Evolutionary conservation across 306 rosid species (phyloP), one percentile per base, ranked within the genome.

Genomic region (Corylus americana): DNA sequence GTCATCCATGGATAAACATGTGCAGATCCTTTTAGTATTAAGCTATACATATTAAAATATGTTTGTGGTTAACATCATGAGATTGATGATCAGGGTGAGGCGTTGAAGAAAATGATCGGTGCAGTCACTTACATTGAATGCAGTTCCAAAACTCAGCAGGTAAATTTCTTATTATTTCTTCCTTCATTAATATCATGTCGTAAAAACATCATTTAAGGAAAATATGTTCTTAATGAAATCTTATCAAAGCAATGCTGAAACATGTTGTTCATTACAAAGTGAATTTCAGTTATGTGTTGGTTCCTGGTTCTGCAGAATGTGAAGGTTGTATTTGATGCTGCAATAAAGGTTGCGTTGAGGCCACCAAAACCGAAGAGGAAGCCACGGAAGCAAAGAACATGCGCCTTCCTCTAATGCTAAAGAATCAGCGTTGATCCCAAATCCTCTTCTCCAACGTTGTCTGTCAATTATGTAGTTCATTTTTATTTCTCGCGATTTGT

Each of bases 71-170:
- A 11, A 50, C 53, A 11, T 53, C 53, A 11, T 53, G 71, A 31
- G 14, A 0, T 55, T 59, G 11, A 61, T 58, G 9, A 10, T 5
- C 63, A 85, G 88, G 88, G 88, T 3, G 88, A 85, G 74, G 88
- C 81, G 27, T 31, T 85, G 70, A 78, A 42, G 81, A 81, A 81
- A 53, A 73, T 78, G 78, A 85, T 85, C 29, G 88, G 88, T 9
- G 88, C 85, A n/a, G 83, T 70, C 25, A 22, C 73, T 18, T 85
- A 81, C 74, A 55, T 85, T 31, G 88, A 85, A 44, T 85, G 88
- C 63, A 85, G 88, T 54, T 81, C 88, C 31, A 85, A 85, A 54
- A 85, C 83, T 5, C 88, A 81, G 58, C 82, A 85, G 85, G 88
- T 84, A 22, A 22, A 22, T 22, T 22, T 22, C 25, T 22, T 22